These are phyloP conservation scores for Eucalyptus caleyi DNA, from an alignment of 345 rosid genomes.

Conservation along the genomic window DNA sequence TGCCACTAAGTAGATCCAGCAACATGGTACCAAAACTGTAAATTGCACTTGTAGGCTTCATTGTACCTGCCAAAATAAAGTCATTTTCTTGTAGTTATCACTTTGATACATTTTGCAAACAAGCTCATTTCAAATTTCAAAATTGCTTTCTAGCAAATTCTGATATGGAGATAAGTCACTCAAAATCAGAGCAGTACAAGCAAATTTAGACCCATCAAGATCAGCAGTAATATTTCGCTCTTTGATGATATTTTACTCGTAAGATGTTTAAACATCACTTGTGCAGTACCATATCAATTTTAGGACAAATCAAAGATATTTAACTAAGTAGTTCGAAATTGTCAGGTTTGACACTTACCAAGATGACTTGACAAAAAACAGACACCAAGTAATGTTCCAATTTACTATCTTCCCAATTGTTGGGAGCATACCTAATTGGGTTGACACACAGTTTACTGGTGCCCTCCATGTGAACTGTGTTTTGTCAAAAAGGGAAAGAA, in stretches of 20 bases:
- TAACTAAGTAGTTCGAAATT: background rate
- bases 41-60: background rate
- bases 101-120: background rate
- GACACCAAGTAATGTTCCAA: background rate
- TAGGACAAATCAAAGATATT: background rate
- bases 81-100: background rate
- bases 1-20: background rate
- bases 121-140: background rate
- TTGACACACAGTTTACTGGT: background rate
- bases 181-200: background rate
- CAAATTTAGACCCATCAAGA: background rate
- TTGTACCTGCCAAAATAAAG: background rate
- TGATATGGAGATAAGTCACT: background rate
- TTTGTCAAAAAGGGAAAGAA: background rate
- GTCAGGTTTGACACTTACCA: background rate
- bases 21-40: background rate
- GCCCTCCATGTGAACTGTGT: background rate
- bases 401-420: background rate
- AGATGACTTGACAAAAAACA: background rate
- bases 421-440: background rate
- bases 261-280: background rate
- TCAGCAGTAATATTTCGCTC: background rate
- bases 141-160: background rate
- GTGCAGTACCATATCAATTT: background rate
- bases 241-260: background rate